phyloP scores from a whole-genome alignment of 1,284 basidiomycete species.

The Trametes hirsuta region DNA sequence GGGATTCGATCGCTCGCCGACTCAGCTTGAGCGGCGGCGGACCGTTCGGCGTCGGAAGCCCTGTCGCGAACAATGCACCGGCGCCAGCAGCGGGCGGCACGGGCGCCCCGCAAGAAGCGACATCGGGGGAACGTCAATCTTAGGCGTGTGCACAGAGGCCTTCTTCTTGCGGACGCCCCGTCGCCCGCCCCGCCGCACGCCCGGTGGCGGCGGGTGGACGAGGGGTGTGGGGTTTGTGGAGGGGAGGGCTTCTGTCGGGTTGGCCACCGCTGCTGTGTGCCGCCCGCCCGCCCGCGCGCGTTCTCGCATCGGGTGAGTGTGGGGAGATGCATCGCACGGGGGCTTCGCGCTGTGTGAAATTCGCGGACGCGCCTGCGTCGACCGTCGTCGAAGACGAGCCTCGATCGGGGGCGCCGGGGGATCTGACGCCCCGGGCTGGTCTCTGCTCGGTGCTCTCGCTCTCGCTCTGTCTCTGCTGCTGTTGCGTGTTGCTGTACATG shows the following conservation, averaged over 20 bases:
- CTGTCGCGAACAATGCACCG: conserved; percentile 4
- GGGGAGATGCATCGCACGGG: conserved; percentile 20
- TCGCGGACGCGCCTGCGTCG: neutral
- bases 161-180: neutral
- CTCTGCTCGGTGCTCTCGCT: neutral
- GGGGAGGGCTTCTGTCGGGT: too few relatives aligned
- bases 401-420: conserved; percentile 27
- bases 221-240: neutral
- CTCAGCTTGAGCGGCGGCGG: conserved; percentile 35
- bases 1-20: conserved; percentile 34
- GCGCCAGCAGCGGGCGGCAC: neutral
- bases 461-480: neutral
- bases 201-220: neutral
- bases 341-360: conserved; percentile 18
- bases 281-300: too few relatives aligned
- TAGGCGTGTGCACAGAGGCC: neutral
- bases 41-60: conserved; percentile 15
- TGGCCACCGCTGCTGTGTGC: too few relatives aligned
- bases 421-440: conserved; percentile 11
- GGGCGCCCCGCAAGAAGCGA: conserved; percentile 27
- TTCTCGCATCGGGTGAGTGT: conserved; percentile 1
- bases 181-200: neutral
- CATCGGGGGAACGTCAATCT: conserved; percentile 32
- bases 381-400: conserved; percentile 8
- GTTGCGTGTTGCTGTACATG: neutral